phyloP scores from a whole-genome alignment of 2,329 filamentous ascomycete species.

The Arthroderma sp. region DNA sequence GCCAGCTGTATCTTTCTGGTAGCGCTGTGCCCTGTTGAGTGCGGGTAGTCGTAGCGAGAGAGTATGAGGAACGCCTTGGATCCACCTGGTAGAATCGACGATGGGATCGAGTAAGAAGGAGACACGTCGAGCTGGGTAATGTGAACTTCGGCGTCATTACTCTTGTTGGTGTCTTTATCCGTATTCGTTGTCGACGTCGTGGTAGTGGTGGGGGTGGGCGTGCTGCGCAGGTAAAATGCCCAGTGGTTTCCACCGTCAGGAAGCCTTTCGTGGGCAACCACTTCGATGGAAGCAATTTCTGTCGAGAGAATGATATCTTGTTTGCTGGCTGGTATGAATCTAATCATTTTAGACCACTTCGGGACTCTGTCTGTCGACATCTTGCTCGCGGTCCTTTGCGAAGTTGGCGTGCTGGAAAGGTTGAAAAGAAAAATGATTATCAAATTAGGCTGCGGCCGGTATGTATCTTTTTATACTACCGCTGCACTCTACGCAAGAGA shows the following conservation, averaged over 20 bases:
- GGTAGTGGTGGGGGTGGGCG: not conserved
- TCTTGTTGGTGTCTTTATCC: no score
- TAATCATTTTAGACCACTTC: not conserved
- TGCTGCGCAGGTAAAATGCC: slow-evolving; percentile 6
- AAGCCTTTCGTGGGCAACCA: slow-evolving; percentile 4
- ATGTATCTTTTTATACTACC: no score
- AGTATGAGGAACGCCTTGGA: slow-evolving; percentile 5
- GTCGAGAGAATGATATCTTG: slow-evolving; percentile 1
- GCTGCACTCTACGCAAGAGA: no score
- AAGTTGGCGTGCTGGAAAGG: no score
- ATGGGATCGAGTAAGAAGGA: slow-evolving; percentile 3
- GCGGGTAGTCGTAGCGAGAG: not conserved
- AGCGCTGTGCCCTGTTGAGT: not conserved
- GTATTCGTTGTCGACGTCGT: not conserved
- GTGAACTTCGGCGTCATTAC: slow-evolving; percentile 1
- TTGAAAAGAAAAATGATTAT: no score
- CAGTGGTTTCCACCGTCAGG: slow-evolving; percentile 5
- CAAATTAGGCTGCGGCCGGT: no score
- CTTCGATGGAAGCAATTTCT: slow-evolving; percentile 3
- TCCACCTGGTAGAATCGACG: slow-evolving; percentile 2
- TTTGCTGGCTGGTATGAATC: slow-evolving; percentile 4
- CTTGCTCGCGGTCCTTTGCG: no score
- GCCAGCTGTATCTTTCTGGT: slow-evolving; percentile 1
- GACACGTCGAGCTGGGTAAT: slow-evolving; percentile 6
- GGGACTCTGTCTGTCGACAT: no score